Conservation (phyloP, 495 filamentous ascomycete species). For the Aspergillus biplanus region DNA sequence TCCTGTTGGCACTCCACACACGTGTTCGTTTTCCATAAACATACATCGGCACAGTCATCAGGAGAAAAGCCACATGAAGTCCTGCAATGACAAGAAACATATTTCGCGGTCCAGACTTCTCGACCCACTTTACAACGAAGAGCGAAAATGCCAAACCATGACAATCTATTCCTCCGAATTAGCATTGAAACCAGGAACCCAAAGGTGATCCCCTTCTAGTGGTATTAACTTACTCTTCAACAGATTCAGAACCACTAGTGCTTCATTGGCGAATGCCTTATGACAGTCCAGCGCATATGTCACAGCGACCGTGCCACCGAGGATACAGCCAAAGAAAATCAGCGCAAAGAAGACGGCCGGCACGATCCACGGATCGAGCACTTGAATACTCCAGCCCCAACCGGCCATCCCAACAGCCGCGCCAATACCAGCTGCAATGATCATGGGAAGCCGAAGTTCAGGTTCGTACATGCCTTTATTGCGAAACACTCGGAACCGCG, state of each 20-base stretch:
- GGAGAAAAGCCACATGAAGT: slow-evolving; percentile 1
- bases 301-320: slow-evolving; percentile 9
- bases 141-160: slow-evolving; percentile 11
- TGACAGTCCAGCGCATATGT: slow-evolving; percentile 16
- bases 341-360: slow-evolving; percentile 8
- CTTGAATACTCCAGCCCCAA: slow-evolving; percentile 14
- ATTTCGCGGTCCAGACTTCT: slow-evolving; percentile 7
- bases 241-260: slow-evolving; percentile 10
- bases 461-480: slow-evolving; percentile 15
- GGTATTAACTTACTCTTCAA: slow-evolving; percentile 11
- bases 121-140: slow-evolving; percentile 8
- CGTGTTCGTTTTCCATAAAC: slow-evolving; percentile 3
- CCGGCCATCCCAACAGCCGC: slow-evolving; percentile 1
- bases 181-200: neutral
- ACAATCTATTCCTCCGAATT: neutral
- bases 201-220: neutral
- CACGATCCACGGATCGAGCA: slow-evolving; percentile 6
- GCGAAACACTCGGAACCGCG: neutral
- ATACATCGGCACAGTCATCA: slow-evolving; percentile 2
- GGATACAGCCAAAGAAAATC: slow-evolving; percentile 12
- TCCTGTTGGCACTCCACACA: neutral
- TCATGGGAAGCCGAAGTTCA: slow-evolving; percentile 9
- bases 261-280: slow-evolving; percentile 9
- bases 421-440: neutral
- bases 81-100: slow-evolving; percentile 1